Base-by-base conservation (phyloP, 305 asterid genomes). In the Fraxinus albicans region DNA sequence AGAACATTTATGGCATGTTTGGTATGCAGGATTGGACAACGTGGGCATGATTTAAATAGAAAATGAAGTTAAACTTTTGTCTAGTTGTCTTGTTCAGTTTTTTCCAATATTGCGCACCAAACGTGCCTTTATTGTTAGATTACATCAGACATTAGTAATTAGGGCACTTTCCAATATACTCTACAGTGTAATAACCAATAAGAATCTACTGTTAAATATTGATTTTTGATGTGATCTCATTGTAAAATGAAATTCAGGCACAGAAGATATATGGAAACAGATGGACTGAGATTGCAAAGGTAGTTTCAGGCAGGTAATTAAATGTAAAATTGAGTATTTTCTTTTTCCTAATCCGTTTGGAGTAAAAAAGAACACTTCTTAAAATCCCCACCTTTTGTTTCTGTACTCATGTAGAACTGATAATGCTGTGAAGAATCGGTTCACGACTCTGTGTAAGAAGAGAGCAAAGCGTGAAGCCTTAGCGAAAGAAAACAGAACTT, bases 211-310 rank as follows among this genome's bases (percentile, higher is more conserved):
- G 58, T 12, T 34, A 75, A 73, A 23, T 33, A 25, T 53, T 80
- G 25, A 23, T 65, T 15, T 42, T 83, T 77, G 78, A 73, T 79
- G n/a, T 86, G 83, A 78, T 83, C 85, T 90, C 42, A 87, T 85
- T 82, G 74, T 78, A 65, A 10, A 77, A 38, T 79, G 80, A 69
- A 80, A 72, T 88, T 86, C 91, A 95, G 99, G 99, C 99, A 29
- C 99, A 97, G 86, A 97, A 92, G 93, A 83, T 92, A 81, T 97
- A 88, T 84, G 99, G 99, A 77, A 97, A 97, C 84, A 90, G 99
- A 85, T 97, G 99, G 99, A 97, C 99, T 4, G 99, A 97, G 86
- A 97, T 95, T 67, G 99, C 99, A 21, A 97, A 97, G 92, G 99
- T 97, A 85, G 99, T 97, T 81, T 94, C 99, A 33, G 99, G 99